Evolutionary conservation across 208 protist species (phyloP).

Genomic region (Leishmania major): DNA sequence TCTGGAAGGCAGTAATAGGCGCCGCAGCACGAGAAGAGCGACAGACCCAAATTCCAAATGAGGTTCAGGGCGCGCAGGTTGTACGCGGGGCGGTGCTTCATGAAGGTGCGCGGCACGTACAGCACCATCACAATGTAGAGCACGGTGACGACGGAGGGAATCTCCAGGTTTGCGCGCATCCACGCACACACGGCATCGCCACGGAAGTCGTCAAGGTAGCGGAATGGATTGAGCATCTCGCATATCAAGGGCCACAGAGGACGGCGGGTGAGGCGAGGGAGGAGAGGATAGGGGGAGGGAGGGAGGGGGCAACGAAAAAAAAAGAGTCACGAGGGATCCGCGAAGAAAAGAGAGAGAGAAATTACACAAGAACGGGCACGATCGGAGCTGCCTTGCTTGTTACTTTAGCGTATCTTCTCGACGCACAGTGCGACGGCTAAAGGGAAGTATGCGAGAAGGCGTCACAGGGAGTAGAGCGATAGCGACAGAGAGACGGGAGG

Average conservation of each 20-base stretch:
- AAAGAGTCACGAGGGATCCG: neutral
- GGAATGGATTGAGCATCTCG: constrained; percentile 3
- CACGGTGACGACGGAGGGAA: constrained; percentile 48
- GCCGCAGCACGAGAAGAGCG: constrained; percentile 73
- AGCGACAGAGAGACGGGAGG: too few relatives aligned
- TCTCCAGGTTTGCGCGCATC: constrained; percentile 60
- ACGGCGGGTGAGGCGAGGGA: neutral
- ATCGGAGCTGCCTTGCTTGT: neutral
- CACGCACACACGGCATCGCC: constrained; percentile 40
- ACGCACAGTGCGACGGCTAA: too few relatives aligned
- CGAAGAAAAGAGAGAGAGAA: neutral
- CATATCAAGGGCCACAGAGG: neutral
- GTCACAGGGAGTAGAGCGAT: too few relatives aligned
- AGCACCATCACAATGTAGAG: constrained; percentile 73
- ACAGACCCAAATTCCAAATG: constrained; percentile 83
- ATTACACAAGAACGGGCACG: neutral
- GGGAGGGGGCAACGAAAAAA: neutral
- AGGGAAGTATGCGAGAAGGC: too few relatives aligned
- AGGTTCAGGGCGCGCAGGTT: constrained; percentile 50
- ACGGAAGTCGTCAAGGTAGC: constrained; percentile 37
- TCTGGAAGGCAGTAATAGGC: constrained; percentile 59
- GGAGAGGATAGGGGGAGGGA: neutral
- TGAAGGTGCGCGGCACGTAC: constrained; percentile 62
- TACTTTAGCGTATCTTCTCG: too few relatives aligned
- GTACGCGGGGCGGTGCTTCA: constrained; percentile 66